A percentile compares a stretch with the other conserved stretches of the same genome.
These are phyloP conservation scores for Ammopiptanthus mongolicus DNA, from an alignment of 306 rosid genomes.

Conservation along the genomic window DNA sequence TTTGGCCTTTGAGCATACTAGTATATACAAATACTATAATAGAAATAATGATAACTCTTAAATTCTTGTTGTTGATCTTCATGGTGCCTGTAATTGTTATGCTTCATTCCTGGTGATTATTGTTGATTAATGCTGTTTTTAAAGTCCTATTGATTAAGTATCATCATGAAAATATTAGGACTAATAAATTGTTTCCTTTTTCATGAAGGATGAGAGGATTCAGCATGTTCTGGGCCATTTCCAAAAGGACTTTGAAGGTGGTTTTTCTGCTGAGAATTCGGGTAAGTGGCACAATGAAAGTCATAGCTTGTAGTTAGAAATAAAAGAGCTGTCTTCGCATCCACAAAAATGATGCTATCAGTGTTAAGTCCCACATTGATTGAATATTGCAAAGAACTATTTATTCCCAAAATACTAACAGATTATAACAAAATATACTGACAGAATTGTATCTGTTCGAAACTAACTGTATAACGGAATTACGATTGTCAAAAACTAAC, in stretches of 20 bases:
- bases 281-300: slow-evolving; percentile 48
- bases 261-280: slow-evolving; percentile 54
- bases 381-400: too few species aligned
- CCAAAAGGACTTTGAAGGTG: slow-evolving; percentile 73
- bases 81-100: not conserved
- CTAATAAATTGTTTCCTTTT: slow-evolving; percentile 21
- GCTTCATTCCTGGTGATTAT: not conserved
- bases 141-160: not conserved
- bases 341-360: slow-evolving; percentile 29
- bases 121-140: not conserved
- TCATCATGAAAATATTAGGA: slow-evolving; percentile 2
- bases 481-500: not conserved
- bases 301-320: slow-evolving; percentile 26
- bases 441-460: not conserved
- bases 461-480: not conserved
- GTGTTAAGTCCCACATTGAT: not conserved
- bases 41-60: not conserved
- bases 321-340: slow-evolving; percentile 21
- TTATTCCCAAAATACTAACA: too few species aligned
- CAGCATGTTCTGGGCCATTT: slow-evolving; percentile 67
- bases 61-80: slow-evolving; percentile 11
- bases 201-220: slow-evolving; percentile 52
- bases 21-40: not conserved
- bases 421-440: too few species aligned
- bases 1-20: not conserved